Conservation (phyloP, 257 asterid species). For the Solanum pinnatisectum region DNA sequence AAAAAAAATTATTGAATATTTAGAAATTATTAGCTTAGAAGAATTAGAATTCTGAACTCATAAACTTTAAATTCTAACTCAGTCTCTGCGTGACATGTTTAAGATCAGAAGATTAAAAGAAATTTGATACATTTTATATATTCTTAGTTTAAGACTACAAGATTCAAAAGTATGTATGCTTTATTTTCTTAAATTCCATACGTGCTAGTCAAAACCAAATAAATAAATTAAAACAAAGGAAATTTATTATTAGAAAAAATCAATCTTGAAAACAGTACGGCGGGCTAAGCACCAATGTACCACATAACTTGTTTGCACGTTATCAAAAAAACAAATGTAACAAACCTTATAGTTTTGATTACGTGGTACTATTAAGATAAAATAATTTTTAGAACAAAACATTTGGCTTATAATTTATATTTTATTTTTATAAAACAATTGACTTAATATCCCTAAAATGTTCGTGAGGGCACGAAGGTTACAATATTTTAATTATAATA, state of each 20-base stretch:
- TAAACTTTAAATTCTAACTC: not conserved
- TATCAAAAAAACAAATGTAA: not conserved
- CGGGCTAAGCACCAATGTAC: not conserved
- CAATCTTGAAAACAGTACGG: not conserved
- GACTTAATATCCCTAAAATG: conserved; percentile 4
- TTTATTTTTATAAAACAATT: not conserved
- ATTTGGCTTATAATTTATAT: conserved; percentile 3
- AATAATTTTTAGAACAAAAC: not conserved
- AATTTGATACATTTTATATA: not conserved
- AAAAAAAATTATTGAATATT: too few species aligned
- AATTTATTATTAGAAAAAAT: not conserved
- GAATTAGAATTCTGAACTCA: too few species aligned
- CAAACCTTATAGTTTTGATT: not conserved
- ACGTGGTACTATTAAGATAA: not conserved
- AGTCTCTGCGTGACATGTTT: fast-evolving
- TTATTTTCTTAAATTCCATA: not conserved
- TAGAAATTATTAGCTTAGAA: not conserved
- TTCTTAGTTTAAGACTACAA: not conserved
- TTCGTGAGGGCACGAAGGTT: conserved; percentile 30
- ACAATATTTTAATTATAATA: not conserved
- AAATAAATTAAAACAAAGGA: not conserved
- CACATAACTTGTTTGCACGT: conserved; percentile 8
- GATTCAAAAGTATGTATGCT: not conserved
- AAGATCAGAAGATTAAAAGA: not conserved
- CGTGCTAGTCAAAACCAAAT: fast-evolving